Percentiles rank a stretch among this genome's conserved stretches.
Evolutionary conservation across 768 basidiomycete species (phyloP).

Genomic region (Boletus tylopilopsis): DNA sequence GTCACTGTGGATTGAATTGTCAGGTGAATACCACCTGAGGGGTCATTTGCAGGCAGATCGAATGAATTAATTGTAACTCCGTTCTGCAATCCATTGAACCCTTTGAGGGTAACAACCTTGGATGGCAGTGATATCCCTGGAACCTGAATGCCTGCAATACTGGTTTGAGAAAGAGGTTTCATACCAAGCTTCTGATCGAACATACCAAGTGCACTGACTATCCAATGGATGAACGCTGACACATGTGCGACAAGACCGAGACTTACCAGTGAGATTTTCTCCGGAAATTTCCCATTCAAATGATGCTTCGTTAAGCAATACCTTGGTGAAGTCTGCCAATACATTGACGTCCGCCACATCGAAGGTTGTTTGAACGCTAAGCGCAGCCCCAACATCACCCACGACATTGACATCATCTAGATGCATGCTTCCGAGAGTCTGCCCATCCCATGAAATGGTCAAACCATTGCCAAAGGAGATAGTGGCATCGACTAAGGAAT

Average conservation of each 20-base stretch:
- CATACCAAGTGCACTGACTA: slow-evolving; percentile 57
- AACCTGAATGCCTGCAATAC: slow-evolving; percentile 49
- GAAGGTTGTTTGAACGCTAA: slow-evolving; percentile 54
- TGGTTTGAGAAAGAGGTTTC: neutral
- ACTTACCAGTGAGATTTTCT: slow-evolving; percentile 56
- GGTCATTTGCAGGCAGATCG: slow-evolving; percentile 67
- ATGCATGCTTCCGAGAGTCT: slow-evolving; percentile 53
- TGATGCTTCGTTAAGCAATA: slow-evolving; percentile 56
- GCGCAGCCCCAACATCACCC: slow-evolving; percentile 60
- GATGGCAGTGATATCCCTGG: slow-evolving; percentile 49
- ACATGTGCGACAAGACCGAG: neutral
- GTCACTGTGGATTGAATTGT: slow-evolving; percentile 56
- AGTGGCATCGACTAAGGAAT: slow-evolving; percentile 53
- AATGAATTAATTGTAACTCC: slow-evolving; percentile 64
- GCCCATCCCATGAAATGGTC: slow-evolving; percentile 55
- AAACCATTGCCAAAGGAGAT: slow-evolving; percentile 65
- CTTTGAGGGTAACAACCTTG: slow-evolving; percentile 61
- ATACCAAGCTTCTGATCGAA: neutral
- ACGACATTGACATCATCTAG: slow-evolving; percentile 56
- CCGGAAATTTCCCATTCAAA: slow-evolving; percentile 71
- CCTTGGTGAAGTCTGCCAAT: slow-evolving; percentile 63
- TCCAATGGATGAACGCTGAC: slow-evolving; percentile 7
- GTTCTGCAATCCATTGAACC: slow-evolving; percentile 63
- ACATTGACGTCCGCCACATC: slow-evolving; percentile 53
- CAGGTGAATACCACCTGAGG: slow-evolving; percentile 65